Evolutionary conservation across 345 rosid genomes (phyloP), one percentile per base, ranked within the genome.

Genomic region (Populus pruinosa): DNA sequence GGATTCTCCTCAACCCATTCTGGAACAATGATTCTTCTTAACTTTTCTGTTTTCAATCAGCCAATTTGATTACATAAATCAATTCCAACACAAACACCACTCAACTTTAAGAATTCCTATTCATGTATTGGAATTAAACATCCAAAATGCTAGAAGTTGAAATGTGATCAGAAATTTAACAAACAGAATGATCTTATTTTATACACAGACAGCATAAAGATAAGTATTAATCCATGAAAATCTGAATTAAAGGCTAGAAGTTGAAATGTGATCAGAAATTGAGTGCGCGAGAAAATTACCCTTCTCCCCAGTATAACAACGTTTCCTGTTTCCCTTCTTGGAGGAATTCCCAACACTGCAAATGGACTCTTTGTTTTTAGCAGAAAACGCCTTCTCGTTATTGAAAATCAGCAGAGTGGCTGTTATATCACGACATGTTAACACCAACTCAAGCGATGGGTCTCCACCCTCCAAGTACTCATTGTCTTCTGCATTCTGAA

Each of bases 261-360:
- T 2, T 63, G 35, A 63, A 63, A 63, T 10, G 5, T 27, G 20
- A 13, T 63, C 31, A 16, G 35, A 33, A 27, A 11, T 0, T 12
- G 35, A 63, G 35, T 27, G 67, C 11, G 35, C 4, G 63, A 71
- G 55, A 47, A 64, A 12, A 14, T 41, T n/a, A 92, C 97, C 97
- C 85, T 93, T 92, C 83, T 92, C 94, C 29, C 97, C 97, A 36
- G 91, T 89, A 18, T 87, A 89, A 43, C 97, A 92, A 6, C 82
- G 81, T 71, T 85, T 88, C 69, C 91, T 74, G 69, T 86, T 81
- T 12, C 90, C 94, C 84, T 87, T 89, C 87, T 92, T 92, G 3
- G 94, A 86, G 8, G 93, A 92, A 35, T 87, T 78, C 11, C 92
- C 97, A 33, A 88, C 89, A 71, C 91, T 87, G 81, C 91, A 90